Evolutionary conservation across 2,329 filamentous ascomycete species (phyloP).

Genomic region (Ceratocystis eucalypticola): DNA sequence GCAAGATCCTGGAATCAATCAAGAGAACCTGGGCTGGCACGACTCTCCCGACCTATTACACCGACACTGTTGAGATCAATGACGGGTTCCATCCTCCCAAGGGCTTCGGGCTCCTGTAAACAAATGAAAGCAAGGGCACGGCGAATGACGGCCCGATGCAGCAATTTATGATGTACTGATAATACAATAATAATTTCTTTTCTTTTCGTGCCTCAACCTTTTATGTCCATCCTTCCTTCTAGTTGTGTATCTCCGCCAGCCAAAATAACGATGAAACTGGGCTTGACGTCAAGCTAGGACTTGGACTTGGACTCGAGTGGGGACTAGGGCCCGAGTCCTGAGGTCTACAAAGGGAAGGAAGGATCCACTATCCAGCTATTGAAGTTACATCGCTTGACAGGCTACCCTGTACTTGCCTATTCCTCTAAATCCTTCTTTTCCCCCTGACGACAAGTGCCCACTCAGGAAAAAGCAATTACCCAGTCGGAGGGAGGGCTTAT

Average conservation of each 20-base stretch:
- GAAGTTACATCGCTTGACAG: neutral
- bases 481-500: too few relatives aligned
- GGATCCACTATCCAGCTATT: neutral
- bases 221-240: neutral
- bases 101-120: constrained; percentile 6
- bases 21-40: too few relatives aligned
- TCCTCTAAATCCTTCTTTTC: neutral
- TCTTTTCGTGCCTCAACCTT: too few relatives aligned
- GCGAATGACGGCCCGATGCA: too few relatives aligned
- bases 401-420: neutral
- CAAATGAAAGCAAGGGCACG: neutral
- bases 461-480: too few relatives aligned
- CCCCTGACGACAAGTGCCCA: neutral
- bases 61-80: constrained; percentile 28
- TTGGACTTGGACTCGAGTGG: neutral
- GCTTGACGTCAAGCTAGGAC: neutral
- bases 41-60: constrained; percentile 32
- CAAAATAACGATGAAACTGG: neutral
- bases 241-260: neutral
- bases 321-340: neutral
- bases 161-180: too few relatives aligned
- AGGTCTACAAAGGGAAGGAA: neutral
- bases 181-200: too few relatives aligned
- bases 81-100: constrained; percentile 33
- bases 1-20: constrained; percentile 29